Percentiles rank a stretch among this genome's conserved stretches.
phyloP scores from a whole-genome alignment of 73 alveolate species.

The Tetrahymena elliotti region DNA sequence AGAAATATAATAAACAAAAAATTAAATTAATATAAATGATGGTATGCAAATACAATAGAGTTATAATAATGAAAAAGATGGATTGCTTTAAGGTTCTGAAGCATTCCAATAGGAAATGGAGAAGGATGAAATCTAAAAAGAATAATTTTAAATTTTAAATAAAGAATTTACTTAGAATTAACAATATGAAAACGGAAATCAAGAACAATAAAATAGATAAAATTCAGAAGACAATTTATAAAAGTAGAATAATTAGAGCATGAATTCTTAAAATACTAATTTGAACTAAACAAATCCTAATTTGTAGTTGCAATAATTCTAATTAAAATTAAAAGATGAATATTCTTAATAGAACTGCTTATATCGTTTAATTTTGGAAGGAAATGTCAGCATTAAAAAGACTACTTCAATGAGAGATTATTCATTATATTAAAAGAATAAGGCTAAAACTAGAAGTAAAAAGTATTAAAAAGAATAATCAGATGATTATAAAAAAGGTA shows the following conservation, averaged over 20 bases:
- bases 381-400: not conserved
- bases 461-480: not conserved
- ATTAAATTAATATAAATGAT: too few relatives aligned
- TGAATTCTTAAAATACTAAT: not conserved
- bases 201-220: not conserved
- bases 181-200: not conserved
- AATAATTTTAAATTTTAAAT: too few relatives aligned
- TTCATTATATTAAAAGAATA: not conserved
- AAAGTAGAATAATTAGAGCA: too few relatives aligned
- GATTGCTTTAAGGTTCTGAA: not conserved
- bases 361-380: not conserved
- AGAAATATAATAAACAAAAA: not conserved
- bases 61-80: not conserved
- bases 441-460: not conserved
- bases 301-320: not conserved
- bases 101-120: not conserved
- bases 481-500: not conserved
- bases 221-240: not conserved
- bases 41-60: too few relatives aligned
- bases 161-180: not conserved
- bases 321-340: not conserved
- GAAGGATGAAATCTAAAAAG: not conserved
- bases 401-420: not conserved
- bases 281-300: not conserved
- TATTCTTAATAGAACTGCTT: not conserved